Conservation (phyloP, 371 early-diverging fungal species). For the Lichtheimia ramosa region DNA sequence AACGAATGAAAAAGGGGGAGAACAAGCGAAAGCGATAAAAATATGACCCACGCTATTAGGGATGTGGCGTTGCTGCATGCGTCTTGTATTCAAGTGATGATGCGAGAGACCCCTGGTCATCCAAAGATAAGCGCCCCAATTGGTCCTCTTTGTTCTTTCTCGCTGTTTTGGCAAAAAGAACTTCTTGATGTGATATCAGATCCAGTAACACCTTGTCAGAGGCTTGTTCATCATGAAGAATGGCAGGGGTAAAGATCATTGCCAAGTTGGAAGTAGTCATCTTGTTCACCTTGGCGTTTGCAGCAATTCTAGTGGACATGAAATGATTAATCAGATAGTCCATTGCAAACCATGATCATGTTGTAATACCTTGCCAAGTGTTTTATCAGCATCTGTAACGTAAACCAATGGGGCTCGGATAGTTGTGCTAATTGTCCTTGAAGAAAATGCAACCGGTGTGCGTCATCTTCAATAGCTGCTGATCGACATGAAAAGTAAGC, state of each 20-base stretch:
- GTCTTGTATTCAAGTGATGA: no score
- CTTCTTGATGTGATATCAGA: no score
- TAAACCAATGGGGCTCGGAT: slow-evolving; percentile 46
- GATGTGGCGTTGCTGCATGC: no score
- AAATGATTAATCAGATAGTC: not conserved
- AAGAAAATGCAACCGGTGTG: slow-evolving; percentile 16
- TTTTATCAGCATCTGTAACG: slow-evolving; percentile 42
- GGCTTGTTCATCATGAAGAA: slow-evolving; percentile 61
- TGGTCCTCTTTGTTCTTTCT: no score
- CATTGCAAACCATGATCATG: no score
- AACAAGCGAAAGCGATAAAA: no score
- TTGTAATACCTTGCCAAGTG: slow-evolving; percentile 51
- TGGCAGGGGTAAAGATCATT: slow-evolving; percentile 62
- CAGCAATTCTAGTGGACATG: slow-evolving; percentile 19
- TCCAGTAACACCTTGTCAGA: no score
- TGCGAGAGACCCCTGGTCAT: no score
- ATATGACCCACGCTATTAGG: no score
- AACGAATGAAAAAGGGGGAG: no score
- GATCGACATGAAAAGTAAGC: not conserved
- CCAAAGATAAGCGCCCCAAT: no score
- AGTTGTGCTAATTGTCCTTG: slow-evolving; percentile 33
- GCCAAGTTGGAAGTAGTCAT: slow-evolving; percentile 56
- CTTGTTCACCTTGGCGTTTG: slow-evolving; percentile 54
- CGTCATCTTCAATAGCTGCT: slow-evolving; percentile 19
- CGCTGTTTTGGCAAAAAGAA: no score